Evolutionary conservation across 148 eudicot genomes (phyloP).

Genomic region (Pharnaceum exiguum): DNA sequence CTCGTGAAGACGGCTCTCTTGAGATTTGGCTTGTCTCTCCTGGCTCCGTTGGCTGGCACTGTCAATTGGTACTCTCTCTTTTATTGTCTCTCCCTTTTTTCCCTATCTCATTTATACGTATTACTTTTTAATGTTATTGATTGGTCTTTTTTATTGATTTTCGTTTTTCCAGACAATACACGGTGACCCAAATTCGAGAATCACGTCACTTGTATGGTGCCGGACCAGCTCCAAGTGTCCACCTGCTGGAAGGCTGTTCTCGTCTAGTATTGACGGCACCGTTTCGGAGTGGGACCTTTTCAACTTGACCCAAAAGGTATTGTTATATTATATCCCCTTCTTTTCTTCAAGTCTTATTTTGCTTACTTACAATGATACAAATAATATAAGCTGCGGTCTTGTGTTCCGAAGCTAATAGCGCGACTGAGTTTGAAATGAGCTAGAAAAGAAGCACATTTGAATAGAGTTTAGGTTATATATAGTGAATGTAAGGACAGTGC

Average conservation of each 20-base stretch:
- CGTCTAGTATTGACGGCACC: slow-evolving; percentile 82
- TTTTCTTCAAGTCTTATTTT: background rate
- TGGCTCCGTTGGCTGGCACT: slow-evolving; percentile 93
- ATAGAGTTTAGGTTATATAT: no score
- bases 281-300: slow-evolving; percentile 89
- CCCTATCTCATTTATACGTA: background rate
- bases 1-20: slow-evolving; percentile 86
- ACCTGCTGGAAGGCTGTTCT: slow-evolving; percentile 57
- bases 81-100: background rate
- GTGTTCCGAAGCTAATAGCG: no score
- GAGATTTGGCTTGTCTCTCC: slow-evolving; percentile 99
- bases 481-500: no score
- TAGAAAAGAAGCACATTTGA: no score
- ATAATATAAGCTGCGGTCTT: background rate
- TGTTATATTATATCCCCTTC: background rate
- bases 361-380: background rate
- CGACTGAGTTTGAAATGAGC: no score
- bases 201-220: slow-evolving; percentile 83
- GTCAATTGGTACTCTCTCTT: slow-evolving; percentile 56
- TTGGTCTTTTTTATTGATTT: background rate
- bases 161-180: slow-evolving; percentile 57
- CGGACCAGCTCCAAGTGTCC: slow-evolving; percentile 28
- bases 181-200: slow-evolving; percentile 57
- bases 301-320: slow-evolving; percentile 64
- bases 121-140: background rate